Evolutionary conservation across 192 early-diverging fungal genomes (phyloP), one percentile per base, ranked within the genome.

Genomic region (Coemansia sp.): DNA sequence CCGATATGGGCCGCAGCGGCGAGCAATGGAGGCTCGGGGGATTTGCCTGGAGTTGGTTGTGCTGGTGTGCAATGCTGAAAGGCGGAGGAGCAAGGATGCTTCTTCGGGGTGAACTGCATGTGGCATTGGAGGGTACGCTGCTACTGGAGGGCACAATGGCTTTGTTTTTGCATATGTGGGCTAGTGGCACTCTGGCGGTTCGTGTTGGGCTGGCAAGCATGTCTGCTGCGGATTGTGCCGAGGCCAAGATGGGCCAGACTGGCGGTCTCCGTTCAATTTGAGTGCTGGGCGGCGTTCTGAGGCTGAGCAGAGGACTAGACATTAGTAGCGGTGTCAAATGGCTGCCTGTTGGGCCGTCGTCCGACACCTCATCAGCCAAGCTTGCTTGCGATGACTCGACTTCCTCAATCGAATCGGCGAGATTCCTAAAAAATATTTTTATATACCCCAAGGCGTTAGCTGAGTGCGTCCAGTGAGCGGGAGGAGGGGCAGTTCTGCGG

Each of bases 371-470:
- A 15, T 45, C 36, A 14, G 60, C 36, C 53, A 40, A 6, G 11
- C 60, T 64, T 36, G 62, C 51, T 45, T 24, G 41, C 36, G 45
- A 64, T 24, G 60, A n/a, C 31, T 61, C 66, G 59, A 62, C 70
- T 45, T 72, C 73, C 17, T 75, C 78, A 35, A 81, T 81, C 17
- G 78, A 81, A 10, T 81, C 78, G 11, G 67, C 31, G n/a, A 62
- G 78, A 31, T 66, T 65, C 35, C 63, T 70, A 60, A 15, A 29
- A 29, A 29, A 12, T 29, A 22, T 24, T 24, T 8, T 27, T 11
- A 25, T n/a, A 49, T 27, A 11, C n/a, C 3, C 46, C 27, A 53
- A 15, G 25, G 15, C 49, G 29, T 53, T 53, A 53, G 29, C 49
- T 5, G 29, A 53, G 24, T 10, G 1, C 24, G 9, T 25, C 0